A percentile compares a stretch with the other conserved stretches of the same genome.
phyloP scores from a whole-genome alignment of 768 basidiomycete genomes.

The Pleurotus cornucopiae region DNA sequence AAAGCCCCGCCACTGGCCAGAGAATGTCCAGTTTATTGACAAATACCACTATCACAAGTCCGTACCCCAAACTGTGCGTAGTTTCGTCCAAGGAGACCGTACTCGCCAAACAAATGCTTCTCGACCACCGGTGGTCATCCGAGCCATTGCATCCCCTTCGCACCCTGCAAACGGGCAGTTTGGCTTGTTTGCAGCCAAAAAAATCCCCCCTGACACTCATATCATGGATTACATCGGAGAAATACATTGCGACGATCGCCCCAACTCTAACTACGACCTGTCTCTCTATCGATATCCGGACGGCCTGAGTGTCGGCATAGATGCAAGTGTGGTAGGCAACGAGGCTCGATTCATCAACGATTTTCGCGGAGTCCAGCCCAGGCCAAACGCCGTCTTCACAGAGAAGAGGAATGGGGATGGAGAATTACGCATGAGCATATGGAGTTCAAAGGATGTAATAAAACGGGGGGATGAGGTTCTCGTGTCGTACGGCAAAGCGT shows the following conservation, averaged over 20 bases:
- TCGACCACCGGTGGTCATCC: conserved; percentile 47
- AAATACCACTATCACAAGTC: conserved; percentile 53
- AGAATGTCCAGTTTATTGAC: conserved; percentile 49
- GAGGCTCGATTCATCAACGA: conserved; percentile 90
- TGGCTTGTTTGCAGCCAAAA: conserved; percentile 77
- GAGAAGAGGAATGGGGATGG: conserved; percentile 51
- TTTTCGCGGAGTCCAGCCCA: conserved; percentile 70
- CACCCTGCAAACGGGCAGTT: conserved; percentile 80
- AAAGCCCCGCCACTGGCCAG: conserved; percentile 32
- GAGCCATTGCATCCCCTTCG: conserved; percentile 41
- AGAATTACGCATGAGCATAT: conserved; percentile 75
- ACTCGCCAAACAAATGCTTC: conserved; percentile 8
- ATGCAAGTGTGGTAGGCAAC: conserved; percentile 75
- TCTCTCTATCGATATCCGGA: conserved; percentile 62
- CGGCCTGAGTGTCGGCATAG: conserved; percentile 68
- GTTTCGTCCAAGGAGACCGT: conserved; percentile 29
- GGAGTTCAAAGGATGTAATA: conserved; percentile 56
- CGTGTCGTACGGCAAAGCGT: conserved; percentile 84
- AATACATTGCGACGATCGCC: conserved; percentile 74
- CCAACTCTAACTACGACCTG: conserved; percentile 82
- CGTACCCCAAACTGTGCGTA: conserved; percentile 38
- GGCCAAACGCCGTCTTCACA: conserved; percentile 68
- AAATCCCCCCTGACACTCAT: conserved; percentile 60
- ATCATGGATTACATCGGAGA: conserved; percentile 81
- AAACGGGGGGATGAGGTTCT: conserved; percentile 81